Percentiles rank a stretch among this genome's conserved stretches.
phyloP scores from a whole-genome alignment of 257 asterid genomes.

The Primulina huaijiensis region DNA sequence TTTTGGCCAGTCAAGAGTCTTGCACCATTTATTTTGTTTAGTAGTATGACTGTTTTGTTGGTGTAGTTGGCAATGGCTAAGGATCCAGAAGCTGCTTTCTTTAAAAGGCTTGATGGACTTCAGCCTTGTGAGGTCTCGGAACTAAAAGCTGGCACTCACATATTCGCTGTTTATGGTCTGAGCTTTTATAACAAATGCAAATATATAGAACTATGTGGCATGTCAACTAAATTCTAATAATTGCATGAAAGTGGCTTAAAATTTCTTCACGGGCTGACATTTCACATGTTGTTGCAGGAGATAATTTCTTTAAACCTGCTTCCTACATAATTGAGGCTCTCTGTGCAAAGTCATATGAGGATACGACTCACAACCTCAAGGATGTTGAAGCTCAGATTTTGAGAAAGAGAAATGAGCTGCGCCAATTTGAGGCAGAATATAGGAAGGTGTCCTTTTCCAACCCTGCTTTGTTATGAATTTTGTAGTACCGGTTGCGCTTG shows the following conservation, averaged over 20 bases:
- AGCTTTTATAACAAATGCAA: conserved; percentile 28
- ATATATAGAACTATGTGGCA: conserved; percentile 22
- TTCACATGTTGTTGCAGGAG: conserved; percentile 60
- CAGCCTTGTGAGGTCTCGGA: conserved; percentile 99
- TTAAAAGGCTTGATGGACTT: conserved; percentile 95
- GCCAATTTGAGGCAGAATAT: conserved; percentile 95
- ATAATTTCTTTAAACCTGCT: conserved; percentile 96
- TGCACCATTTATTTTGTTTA: conserved; percentile 6
- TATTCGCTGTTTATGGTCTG: conserved; percentile 98
- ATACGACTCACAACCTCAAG: conserved; percentile 74
- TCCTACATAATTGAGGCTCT: conserved; percentile 81
- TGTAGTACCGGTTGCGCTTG: not conserved
- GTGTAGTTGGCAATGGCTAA: conserved; percentile 57
- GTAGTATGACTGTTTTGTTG: conserved; percentile 37
- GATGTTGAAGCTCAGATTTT: conserved; percentile 91
- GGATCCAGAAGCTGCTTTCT: conserved; percentile 49
- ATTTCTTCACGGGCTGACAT: conserved; percentile 15
- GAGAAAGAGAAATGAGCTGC: conserved; percentile 90
- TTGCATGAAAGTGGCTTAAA: conserved; percentile 1
- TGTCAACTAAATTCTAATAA: conserved; percentile 15
- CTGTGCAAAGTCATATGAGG: conserved; percentile 88
- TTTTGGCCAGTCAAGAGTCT: conserved; percentile 12
- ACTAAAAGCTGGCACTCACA: conserved; percentile 97
- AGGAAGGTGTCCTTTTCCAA: conserved; percentile 58
- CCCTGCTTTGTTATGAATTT: conserved; percentile 4